Evolutionary conservation across 495 filamentous ascomycete species (phyloP), one percentile per base, ranked within the genome.

Genomic region (Penicillium tannophilum): DNA sequence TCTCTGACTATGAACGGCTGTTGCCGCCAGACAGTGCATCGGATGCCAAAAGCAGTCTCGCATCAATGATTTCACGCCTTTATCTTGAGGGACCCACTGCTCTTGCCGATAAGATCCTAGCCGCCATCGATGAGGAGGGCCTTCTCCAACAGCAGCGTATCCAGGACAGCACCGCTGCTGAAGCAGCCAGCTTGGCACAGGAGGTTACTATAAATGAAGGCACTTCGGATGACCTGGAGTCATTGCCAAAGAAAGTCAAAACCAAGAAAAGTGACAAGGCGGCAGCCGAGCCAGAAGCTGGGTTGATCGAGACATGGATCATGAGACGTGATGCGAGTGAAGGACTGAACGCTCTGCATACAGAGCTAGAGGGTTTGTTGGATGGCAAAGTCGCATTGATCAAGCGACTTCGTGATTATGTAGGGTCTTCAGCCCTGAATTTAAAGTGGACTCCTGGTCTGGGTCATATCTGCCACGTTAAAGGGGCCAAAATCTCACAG

Each of bases 51-150:
- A 30, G 26, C 23, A 79, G 76, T 59, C 73, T 96, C 12, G 57
- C 64, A 1, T 54, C 72, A 4, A 78, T 96, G 70, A 70, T 85
- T 4, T 69, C 72, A 48, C 84, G 88, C 17, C 82, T 95, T 50
- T 76, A 83, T 50, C 79, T 98, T 43, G 80, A 87, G 16, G 84
- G 86, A 4, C 92, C 92, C 0, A 74, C 70, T 4, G 71, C 75
- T 14, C 82, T 99, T 5, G 90, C 93, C 3, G 66, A 83, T 33
- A 79, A 78, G 35, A 96, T 99, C 45, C 59, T 82, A 10, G 78
- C 81, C 1, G 86, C 93, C 5, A 96, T 99, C 63, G 95, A 99
- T 65, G 95, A 98, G 75, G 95, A 97, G 66, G 91, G 91, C 0
- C 74, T 99, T 17, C 80, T 87, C 31, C 84, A 90, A 64, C 86